Conservation (phyloP, 75 land plant genomes). For the Chamaecyparis obtusa region DNA sequence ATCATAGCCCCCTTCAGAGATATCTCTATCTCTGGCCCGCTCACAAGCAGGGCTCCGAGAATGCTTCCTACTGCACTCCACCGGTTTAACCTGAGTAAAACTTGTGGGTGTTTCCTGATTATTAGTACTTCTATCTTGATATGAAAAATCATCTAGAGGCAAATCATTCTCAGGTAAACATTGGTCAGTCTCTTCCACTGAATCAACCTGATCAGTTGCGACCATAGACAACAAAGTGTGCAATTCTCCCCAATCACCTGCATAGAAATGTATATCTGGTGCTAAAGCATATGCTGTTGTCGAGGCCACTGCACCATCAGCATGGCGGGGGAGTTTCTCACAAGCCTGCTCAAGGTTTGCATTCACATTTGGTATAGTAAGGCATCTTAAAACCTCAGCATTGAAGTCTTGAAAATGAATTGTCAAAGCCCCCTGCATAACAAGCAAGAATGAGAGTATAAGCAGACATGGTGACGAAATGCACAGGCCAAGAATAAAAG, state of each 20-base stretch:
- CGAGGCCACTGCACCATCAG: conserved; percentile 12
- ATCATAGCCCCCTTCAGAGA: conserved; percentile 73
- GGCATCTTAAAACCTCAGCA: conserved; percentile 78
- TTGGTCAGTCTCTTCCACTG: background rate
- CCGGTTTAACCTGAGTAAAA: background rate
- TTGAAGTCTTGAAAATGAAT: conserved; percentile 98
- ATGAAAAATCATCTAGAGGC: background rate
- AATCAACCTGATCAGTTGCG: conserved; percentile 6
- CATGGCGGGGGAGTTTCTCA: conserved; percentile 10
- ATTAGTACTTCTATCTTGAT: background rate
- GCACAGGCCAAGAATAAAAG: background rate
- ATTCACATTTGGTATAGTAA: conserved; percentile 86
- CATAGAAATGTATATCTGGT: conserved; percentile 77
- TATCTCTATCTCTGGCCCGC: conserved; percentile 16
- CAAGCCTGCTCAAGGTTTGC: conserved; percentile 47
- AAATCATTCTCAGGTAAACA: conserved; percentile 1
- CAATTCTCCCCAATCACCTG: conserved; percentile 94
- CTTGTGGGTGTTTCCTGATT: conserved; percentile 6
- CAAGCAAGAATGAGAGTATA: background rate
- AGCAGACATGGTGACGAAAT: background rate
- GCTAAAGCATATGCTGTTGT: conserved; percentile 2
- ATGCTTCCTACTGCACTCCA: background rate
- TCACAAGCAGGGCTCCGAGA: conserved; percentile 48
- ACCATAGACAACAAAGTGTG: conserved; percentile 32
- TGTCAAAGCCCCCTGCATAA: conserved; percentile 68